Evolutionary conservation across 306 rosid species (phyloP), one percentile per base, ranked within the genome.

Genomic region (Arachis hypogaea): DNA sequence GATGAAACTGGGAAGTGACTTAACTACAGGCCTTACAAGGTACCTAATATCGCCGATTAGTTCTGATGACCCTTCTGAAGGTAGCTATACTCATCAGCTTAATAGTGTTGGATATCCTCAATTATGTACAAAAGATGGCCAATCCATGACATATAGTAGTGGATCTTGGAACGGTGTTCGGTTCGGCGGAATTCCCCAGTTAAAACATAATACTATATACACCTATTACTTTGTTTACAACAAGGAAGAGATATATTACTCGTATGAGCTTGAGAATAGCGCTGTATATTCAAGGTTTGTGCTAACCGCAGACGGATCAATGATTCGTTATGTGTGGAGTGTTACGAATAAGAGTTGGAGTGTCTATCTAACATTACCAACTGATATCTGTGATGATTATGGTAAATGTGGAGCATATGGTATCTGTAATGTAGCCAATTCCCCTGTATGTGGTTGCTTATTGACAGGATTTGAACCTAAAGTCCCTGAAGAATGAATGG

Each of bases 321-420:
- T 41, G 7, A 41, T n/a, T 2, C 69, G 61, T 9, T 69, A 5
- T 36, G 38, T 36, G 8, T 70, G 81, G 76, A n/a, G 10, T 4
- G 49, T 16, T n/a, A 38, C 6, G 8, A 44, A 61, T 9, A 5
- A 11, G 28, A 66, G 3, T 62, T 70, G 85, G 85, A 73, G 41
- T 29, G 51, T 29, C 14, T 60, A 49, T 52, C 66, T 74, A 18
- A 0, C 56, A 9, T 11, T 54, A 11, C 50, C 80, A 9, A 51
- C n/a, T 11, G 41, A 51, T 78, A 76, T 3, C 8, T 85, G 88
- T 52, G 88, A 78, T 41, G 49, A 7, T 2, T 54, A 56, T 41
- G 66, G 28, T 43, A 43, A 43, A 43, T 43, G 46, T 43, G 46
- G 46, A 43, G 46, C 5, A 43, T 43, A 43, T 43, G 46, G 46